Conservation (phyloP, 2,329 filamentous ascomycete species). For the Lasiodiplodia sp. region DNA sequence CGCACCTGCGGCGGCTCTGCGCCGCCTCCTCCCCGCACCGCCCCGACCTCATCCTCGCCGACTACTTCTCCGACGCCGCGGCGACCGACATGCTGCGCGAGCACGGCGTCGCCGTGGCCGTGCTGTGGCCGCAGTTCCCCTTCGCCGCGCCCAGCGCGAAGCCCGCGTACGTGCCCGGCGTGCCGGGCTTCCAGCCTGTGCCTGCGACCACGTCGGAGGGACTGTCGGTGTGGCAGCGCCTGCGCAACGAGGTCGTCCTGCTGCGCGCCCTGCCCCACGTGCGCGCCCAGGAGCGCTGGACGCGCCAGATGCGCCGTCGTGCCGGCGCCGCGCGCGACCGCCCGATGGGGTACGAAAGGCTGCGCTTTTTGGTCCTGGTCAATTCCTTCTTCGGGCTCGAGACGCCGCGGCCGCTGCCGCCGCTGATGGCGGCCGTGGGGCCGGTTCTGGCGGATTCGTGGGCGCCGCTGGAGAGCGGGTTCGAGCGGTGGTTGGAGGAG, state of each 20-base stretch:
- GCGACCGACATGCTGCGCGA: neutral
- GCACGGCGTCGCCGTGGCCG: neutral
- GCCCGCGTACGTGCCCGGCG: neutral
- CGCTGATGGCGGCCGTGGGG: neutral
- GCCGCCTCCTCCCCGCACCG: too few species aligned
- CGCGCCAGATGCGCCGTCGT: neutral
- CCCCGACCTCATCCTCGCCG: neutral
- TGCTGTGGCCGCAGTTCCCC: neutral
- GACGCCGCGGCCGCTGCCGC: neutral
- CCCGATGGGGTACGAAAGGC: neutral
- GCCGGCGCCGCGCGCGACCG: neutral
- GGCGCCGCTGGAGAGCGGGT: neutral
- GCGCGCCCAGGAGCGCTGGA: neutral
- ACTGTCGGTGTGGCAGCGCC: neutral
- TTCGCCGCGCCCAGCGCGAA: neutral
- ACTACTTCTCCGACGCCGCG: neutral
- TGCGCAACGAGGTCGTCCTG: neutral
- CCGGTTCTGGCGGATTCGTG: neutral
- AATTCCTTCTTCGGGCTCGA: neutral
- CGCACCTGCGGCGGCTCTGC: neutral
- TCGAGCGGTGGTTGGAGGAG: neutral
- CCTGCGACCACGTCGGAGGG: neutral
- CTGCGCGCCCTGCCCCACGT: neutral
- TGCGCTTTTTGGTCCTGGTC: neutral
- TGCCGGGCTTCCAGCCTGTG: neutral